These are phyloP conservation scores for Aaosphaeria pasadenensis DNA, from an alignment of 2,329 filamentous ascomycete genomes.

Conservation along the genomic window DNA sequence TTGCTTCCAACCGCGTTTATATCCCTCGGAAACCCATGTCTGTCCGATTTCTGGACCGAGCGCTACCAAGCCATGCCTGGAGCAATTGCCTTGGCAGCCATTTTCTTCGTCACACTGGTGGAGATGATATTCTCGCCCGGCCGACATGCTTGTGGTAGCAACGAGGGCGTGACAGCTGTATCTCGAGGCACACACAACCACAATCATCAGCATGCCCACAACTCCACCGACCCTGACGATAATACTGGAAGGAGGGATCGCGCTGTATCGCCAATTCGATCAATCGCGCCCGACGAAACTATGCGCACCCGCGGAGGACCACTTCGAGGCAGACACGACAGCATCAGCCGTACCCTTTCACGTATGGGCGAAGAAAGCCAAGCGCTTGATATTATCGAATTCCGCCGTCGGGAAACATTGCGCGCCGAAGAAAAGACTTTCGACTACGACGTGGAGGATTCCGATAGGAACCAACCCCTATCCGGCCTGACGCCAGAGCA, in stretches of 20 bases:
- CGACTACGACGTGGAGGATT: conserved; percentile 22
- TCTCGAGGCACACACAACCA: conserved; percentile 7
- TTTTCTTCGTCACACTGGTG: conserved; percentile 60
- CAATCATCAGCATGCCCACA: background rate
- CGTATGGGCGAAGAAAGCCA: conserved; percentile 23
- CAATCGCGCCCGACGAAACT: background rate
- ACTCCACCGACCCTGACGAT: background rate
- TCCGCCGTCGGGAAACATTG: conserved; percentile 54
- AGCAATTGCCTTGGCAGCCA: conserved; percentile 60
- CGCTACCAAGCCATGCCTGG: conserved; percentile 60
- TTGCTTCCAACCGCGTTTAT: conserved; percentile 59
- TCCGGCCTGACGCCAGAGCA: conserved; percentile 17
- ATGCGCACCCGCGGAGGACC: conserved; percentile 21
- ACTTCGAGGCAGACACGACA: conserved; percentile 19
- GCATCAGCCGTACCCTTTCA: conserved; percentile 28
- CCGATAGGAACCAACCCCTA: conserved; percentile 13
- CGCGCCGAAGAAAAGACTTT: conserved; percentile 3
- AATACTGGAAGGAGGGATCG: background rate
- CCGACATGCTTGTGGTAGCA: conserved; percentile 55
- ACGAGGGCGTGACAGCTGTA: conserved; percentile 32
- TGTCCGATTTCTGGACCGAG: conserved; percentile 56
- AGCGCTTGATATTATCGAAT: conserved; percentile 42
- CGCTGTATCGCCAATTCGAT: background rate
- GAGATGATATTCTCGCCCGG: conserved; percentile 59
- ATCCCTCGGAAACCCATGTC: conserved; percentile 43